A percentile compares a stretch with the other conserved stretches of the same genome.
Conservation (phyloP, 23 red algal species). For the Gracilaria vermiculophylla region DNA sequence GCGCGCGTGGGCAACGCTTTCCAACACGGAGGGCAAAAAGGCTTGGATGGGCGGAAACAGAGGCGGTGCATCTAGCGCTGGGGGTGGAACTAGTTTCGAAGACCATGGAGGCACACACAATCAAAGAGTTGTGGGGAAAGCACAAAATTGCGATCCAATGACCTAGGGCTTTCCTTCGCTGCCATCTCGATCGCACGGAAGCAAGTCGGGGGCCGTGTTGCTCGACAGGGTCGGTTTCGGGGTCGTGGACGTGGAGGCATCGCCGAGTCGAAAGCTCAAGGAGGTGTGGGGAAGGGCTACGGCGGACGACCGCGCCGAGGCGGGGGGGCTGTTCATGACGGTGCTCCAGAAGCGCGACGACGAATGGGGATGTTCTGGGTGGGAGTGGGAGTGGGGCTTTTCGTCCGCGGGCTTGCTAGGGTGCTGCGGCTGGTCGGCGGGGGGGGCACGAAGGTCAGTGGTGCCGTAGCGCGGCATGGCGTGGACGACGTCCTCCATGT, state of each 20-base stretch:
- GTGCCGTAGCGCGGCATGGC: background rate
- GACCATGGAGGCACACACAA: too few relatives aligned
- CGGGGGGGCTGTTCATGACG: background rate
- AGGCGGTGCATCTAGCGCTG: too few relatives aligned
- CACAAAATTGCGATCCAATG: background rate
- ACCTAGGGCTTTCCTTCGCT: background rate
- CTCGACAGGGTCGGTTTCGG: background rate
- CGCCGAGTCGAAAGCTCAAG: background rate
- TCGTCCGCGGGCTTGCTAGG: background rate
- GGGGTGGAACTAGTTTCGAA: too few relatives aligned
- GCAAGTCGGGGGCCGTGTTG: background rate
- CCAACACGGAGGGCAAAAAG: too few relatives aligned
- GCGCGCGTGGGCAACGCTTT: too few relatives aligned
- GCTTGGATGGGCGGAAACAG: too few relatives aligned
- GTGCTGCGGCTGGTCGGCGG: background rate
- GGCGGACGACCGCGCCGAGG: background rate
- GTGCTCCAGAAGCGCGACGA: conserved; percentile 18
- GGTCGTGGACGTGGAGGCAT: background rate
- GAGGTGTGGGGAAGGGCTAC: background rate
- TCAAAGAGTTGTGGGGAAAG: background rate
- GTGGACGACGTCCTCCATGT: conserved; percentile 14
- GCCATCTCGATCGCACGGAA: background rate
- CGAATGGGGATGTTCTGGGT: background rate
- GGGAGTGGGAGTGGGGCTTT: background rate
- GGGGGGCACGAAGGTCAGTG: background rate